Evolutionary conservation across 441 rosid genomes (phyloP), one percentile per base, ranked within the genome.

Genomic region (Biscutella laevigata): DNA sequence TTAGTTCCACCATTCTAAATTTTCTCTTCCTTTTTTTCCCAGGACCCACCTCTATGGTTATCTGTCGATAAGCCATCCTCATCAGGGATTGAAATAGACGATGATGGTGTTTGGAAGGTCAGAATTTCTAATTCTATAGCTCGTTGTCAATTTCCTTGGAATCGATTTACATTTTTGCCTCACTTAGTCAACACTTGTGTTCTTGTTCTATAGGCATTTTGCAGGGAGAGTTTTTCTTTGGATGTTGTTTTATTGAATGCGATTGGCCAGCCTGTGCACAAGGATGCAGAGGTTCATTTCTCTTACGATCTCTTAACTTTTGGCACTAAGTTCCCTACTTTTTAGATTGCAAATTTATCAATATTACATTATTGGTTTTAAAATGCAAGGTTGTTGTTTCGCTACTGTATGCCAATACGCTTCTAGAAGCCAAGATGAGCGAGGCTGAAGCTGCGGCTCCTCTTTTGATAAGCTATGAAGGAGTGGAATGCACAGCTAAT

Each of bases 81-180:
- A 49, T 55, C 73, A 24, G 88, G 79, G 36, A 73, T 86, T 47
- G 81, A 81, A 62, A 79, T 72, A 71, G 95, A 68, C 26, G 61
- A 48, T 35, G 80, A 74, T 54, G 84, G 91, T 28, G 68, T 79
- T 59, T 83, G 86, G 95, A 81, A 82, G 95, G 95, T 86, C 14
- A 62, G 77, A 59, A 8, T 55, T 46, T 40, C n/a, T n/a, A n/a
- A n/a, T n/a, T n/a, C n/a, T 77, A 82, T 43, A 24, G 21, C 21
- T 9, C 32, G 14, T 35, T 30, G 12, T 3, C 12, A 19, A 17
- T 4, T n/a, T n/a, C n/a, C n/a, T n/a, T n/a, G n/a, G n/a, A n/a
- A n/a, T n/a, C n/a, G n/a, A n/a, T n/a, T n/a, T n/a, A n/a, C n/a
- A n/a, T n/a, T n/a, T n/a, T n/a, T 29, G 42, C 25, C 26, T 21